phyloP scores from a whole-genome alignment of 2,329 filamentous ascomycete genomes.

The Kalmusia sp. region DNA sequence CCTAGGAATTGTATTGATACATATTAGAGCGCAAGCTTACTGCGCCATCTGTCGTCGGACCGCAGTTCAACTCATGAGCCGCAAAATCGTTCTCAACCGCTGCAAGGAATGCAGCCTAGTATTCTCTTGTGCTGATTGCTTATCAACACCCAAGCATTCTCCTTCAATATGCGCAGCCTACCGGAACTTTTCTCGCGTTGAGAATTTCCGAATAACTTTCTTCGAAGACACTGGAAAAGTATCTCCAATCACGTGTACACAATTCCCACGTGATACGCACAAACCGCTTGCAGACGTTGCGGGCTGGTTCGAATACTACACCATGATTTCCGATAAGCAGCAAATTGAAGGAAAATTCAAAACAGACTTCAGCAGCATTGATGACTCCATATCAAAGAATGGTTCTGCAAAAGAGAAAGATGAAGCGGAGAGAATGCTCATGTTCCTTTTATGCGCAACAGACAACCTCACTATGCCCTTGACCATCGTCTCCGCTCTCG shows the following conservation, averaged over 20 bases:
- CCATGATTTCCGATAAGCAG: slow-evolving; percentile 24
- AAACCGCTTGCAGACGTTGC: slow-evolving; percentile 13
- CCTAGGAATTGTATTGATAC: neutral
- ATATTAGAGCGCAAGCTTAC: slow-evolving; percentile 22
- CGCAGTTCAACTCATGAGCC: slow-evolving; percentile 19
- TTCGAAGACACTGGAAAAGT: slow-evolving; percentile 27
- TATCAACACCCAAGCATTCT: slow-evolving; percentile 10
- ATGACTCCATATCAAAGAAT: neutral
- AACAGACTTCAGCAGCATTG: slow-evolving; percentile 18
- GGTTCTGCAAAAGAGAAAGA: slow-evolving; percentile 13
- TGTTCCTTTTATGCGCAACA: slow-evolving; percentile 24
- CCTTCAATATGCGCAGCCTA: slow-evolving; percentile 16
- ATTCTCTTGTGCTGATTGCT: slow-evolving; percentile 20
- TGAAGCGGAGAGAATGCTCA: slow-evolving; percentile 20
- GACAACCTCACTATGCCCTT: slow-evolving; percentile 29
- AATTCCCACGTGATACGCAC: slow-evolving; percentile 12
- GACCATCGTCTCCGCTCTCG: slow-evolving; percentile 23
- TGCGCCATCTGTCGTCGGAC: slow-evolving; percentile 22
- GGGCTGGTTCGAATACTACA: slow-evolving; percentile 27
- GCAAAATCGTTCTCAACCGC: slow-evolving; percentile 14
- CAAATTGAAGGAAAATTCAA: slow-evolving; percentile 19
- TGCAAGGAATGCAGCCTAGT: slow-evolving; percentile 21
- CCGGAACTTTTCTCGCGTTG: slow-evolving; percentile 14
- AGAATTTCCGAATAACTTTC: slow-evolving; percentile 22
- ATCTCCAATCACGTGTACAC: slow-evolving; percentile 20